phyloP scores from a whole-genome alignment of 495 filamentous ascomycete genomes.

The Penicillium robsamsonii region DNA sequence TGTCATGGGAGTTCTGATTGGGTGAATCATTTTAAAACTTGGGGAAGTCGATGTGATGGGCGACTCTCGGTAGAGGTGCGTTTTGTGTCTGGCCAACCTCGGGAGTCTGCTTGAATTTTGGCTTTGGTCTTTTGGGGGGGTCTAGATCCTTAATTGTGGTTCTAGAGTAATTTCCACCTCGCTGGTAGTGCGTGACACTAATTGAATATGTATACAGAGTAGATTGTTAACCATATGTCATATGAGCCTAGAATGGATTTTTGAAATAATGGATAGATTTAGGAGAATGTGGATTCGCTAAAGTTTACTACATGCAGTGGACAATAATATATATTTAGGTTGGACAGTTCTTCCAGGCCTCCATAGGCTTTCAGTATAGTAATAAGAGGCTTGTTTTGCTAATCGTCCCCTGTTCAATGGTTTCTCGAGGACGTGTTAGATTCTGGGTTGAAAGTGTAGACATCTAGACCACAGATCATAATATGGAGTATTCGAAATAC shows the following conservation, averaged over 20 bases:
- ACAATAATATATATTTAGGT: neutral
- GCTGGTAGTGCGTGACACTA: neutral
- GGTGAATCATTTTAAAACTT: neutral
- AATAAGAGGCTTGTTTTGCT: neutral
- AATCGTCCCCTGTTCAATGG: too few relatives aligned
- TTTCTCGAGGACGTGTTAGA: neutral
- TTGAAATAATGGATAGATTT: neutral
- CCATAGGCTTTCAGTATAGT: neutral
- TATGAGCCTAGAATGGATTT: neutral
- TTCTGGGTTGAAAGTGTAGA: neutral
- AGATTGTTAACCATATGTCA: neutral
- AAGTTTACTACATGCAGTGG: neutral
- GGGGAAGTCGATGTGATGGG: neutral
- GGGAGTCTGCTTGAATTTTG: neutral
- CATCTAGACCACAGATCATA: too few relatives aligned
- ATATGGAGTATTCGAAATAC: too few relatives aligned
- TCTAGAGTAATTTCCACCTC: neutral
- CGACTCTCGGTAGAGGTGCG: neutral
- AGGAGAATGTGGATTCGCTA: neutral
- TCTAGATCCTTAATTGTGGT: neutral
- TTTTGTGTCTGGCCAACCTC: neutral
- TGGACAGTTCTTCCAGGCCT: neutral
- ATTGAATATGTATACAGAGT: neutral
- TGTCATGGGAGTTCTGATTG: neutral
- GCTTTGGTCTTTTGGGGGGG: neutral